A percentile compares a stretch with the other conserved stretches of the same genome.
These are phyloP conservation scores for Saccharomyces hybrid DNA, from an alignment of 1,139 yeast species.

Conservation along the genomic window DNA sequence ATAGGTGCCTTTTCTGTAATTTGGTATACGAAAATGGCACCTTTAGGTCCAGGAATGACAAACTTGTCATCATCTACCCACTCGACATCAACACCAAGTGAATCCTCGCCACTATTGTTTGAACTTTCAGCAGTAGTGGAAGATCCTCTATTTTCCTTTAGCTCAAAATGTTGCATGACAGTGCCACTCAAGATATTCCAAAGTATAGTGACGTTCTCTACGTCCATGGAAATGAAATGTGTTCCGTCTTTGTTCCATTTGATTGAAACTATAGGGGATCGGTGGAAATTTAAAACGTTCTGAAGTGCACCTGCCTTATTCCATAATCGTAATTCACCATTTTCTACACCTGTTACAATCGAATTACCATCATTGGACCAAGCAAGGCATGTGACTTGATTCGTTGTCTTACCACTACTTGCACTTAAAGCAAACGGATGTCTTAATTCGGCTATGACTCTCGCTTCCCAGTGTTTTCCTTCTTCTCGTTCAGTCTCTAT, in stretches of 20 bases:
- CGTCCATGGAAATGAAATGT: constrained; percentile 32
- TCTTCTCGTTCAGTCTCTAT: constrained; percentile 4
- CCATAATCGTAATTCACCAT: constrained; percentile 68
- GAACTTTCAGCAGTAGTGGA: neutral
- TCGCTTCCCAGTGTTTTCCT: constrained; percentile 1
- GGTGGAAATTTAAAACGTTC: constrained; percentile 51
- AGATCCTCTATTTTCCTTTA: constrained; percentile 7
- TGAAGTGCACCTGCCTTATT: constrained; percentile 55
- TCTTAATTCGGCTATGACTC: constrained; percentile 14
- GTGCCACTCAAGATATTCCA: constrained; percentile 51
- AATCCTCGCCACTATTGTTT: constrained; percentile 6
- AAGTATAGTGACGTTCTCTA: constrained; percentile 37
- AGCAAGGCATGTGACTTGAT: constrained; percentile 39
- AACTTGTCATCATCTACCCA: constrained; percentile 72
- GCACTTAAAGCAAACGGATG: constrained; percentile 26
- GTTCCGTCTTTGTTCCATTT: constrained; percentile 45
- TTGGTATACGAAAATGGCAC: constrained; percentile 53
- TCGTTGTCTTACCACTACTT: constrained; percentile 12
- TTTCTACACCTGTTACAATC: constrained; percentile 50
- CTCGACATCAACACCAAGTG: constrained; percentile 47
- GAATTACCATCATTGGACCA: constrained; percentile 62
- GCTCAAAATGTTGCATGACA: constrained; percentile 40
- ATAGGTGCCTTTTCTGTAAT: constrained; percentile 46
- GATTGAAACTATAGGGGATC: constrained; percentile 45
- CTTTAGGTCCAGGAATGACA: constrained; percentile 55